Conservation (phyloP, 495 filamentous ascomycete species). For the Hypoxylon lenormandii region DNA sequence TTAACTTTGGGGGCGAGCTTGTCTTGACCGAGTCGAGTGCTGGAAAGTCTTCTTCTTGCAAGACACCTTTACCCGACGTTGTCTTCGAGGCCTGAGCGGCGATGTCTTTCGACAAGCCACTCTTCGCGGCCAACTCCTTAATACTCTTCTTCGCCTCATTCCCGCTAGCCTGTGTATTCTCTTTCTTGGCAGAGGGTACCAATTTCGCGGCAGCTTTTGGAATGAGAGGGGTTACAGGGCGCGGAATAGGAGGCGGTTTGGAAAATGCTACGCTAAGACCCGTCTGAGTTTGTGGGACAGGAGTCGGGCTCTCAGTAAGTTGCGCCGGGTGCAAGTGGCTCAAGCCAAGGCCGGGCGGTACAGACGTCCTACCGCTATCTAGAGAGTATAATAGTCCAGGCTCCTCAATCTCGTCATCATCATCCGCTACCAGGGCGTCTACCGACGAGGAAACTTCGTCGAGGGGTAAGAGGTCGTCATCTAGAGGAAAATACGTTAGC, state of each 20-base stretch:
- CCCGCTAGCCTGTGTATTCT: constrained; percentile 26
- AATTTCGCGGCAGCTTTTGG: constrained; percentile 13
- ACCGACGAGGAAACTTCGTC: constrained; percentile 67
- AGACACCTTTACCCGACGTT: constrained; percentile 48
- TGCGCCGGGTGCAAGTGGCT: constrained; percentile 62
- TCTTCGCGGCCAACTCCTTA: constrained; percentile 59
- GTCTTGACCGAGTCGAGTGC: constrained; percentile 61
- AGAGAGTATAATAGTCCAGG: constrained; percentile 58
- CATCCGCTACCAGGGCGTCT: constrained; percentile 69
- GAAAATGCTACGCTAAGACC: constrained; percentile 18
- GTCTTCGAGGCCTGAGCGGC: constrained; percentile 56
- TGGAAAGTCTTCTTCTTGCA: constrained; percentile 71
- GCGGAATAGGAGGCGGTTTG: constrained; percentile 33
- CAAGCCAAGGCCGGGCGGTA: constrained; percentile 75
- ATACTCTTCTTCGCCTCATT: constrained; percentile 62
- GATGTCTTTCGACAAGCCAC: constrained; percentile 62
- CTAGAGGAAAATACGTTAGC: constrained; percentile 58
- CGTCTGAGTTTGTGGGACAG: constrained; percentile 26
- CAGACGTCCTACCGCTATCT: constrained; percentile 60
- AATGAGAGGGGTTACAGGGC: constrained; percentile 46
- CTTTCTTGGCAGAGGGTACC: constrained; percentile 43
- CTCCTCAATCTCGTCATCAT: constrained; percentile 52
- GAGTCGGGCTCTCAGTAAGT: constrained; percentile 34
- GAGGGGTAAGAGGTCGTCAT: constrained; percentile 63
- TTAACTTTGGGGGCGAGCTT: constrained; percentile 40